phyloP scores from a whole-genome alignment of 805 yeast genomes.

The Saccharomycopsis selenospora region DNA sequence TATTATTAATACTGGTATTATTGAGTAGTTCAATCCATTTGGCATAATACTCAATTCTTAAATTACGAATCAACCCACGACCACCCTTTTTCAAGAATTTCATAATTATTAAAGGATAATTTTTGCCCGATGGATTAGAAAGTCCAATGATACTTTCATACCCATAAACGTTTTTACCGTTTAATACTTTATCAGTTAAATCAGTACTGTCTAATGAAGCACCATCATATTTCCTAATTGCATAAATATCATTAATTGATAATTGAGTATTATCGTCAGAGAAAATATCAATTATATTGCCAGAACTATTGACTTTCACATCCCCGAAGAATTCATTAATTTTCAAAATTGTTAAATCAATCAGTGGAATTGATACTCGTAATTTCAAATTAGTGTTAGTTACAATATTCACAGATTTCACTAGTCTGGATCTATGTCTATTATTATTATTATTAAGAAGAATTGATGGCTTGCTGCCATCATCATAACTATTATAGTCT shows the following conservation, averaged over 20 bases:
- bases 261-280: background rate
- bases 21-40: slow-evolving; percentile 45
- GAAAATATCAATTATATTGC: background rate
- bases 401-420: background rate
- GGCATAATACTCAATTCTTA: slow-evolving; percentile 51
- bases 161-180: slow-evolving; percentile 7
- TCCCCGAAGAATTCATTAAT: slow-evolving; percentile 15
- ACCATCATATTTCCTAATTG: background rate
- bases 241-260: background rate
- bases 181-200: background rate
- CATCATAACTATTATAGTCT: slow-evolving; percentile 20
- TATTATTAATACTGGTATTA: slow-evolving; percentile 16
- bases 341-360: slow-evolving; percentile 9
- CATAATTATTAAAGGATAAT: slow-evolving; percentile 36
- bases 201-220: background rate
- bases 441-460: no score
- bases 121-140: slow-evolving; percentile 30
- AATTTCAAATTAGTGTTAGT: background rate
- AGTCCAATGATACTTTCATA: slow-evolving; percentile 29
- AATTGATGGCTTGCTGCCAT: no score
- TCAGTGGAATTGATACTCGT: background rate
- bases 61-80: slow-evolving; percentile 40
- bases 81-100: slow-evolving; percentile 32
- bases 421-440: background rate
- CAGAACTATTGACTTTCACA: slow-evolving; percentile 13